A percentile compares a stretch with the other conserved stretches of the same genome.
Conservation (phyloP, 2,329 filamentous ascomycete species). For the Claviceps cyperi region DNA sequence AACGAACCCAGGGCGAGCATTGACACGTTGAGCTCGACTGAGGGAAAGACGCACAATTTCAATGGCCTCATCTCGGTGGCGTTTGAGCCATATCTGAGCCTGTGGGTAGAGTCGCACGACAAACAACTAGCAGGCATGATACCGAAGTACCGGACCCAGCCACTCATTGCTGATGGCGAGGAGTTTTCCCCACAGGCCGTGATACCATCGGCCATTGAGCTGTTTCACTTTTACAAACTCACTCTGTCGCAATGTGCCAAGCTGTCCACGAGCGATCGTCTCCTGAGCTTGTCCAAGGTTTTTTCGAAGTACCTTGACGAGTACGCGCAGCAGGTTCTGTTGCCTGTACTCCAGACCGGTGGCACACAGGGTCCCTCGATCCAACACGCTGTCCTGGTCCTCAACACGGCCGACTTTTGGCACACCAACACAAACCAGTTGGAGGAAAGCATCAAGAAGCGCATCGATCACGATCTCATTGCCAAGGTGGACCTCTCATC, state of each 20-base stretch:
- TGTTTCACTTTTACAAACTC: conserved; percentile 93
- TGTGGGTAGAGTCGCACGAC: conserved; percentile 96
- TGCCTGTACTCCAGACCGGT: conserved; percentile 50
- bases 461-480: conserved; percentile 67
- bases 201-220: conserved; percentile 83
- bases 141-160: conserved; percentile 73
- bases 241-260: conserved; percentile 92
- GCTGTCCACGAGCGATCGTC: conserved; percentile 74
- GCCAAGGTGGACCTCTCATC: conserved; percentile 74
- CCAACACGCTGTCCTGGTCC: conserved; percentile 68
- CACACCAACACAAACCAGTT: conserved; percentile 84
- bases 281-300: conserved; percentile 72
- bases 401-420: conserved; percentile 97
- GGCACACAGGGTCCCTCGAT: conserved; percentile 39
- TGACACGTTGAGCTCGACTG: conserved; percentile 71
- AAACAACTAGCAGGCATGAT: conserved; percentile 73
- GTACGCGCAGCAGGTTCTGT: conserved; percentile 84
- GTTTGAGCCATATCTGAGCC: conserved; percentile 89
- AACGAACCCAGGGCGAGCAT: conserved; percentile 64
- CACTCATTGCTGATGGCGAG: conserved; percentile 67
- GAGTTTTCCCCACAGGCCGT: conserved; percentile 86
- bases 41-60: conserved; percentile 64
- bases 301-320: conserved; percentile 90
- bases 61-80: conserved; percentile 88
- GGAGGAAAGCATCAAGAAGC: conserved; percentile 84